These are phyloP conservation scores for Thielaviopsis ethacetica DNA, from an alignment of 2,329 filamentous ascomycete species.

Conservation along the genomic window DNA sequence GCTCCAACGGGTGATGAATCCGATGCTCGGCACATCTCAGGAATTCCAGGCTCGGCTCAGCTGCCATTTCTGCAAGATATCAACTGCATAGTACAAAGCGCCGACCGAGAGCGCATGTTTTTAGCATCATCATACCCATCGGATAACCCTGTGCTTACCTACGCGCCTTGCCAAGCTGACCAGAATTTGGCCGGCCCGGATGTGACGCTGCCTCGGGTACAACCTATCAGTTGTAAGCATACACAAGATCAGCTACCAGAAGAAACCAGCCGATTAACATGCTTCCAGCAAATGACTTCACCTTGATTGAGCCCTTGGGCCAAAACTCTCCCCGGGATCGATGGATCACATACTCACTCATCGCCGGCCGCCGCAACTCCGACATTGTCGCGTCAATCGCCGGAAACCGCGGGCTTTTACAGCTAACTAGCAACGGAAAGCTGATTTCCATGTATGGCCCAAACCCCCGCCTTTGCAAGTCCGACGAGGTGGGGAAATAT, in stretches of 20 bases:
- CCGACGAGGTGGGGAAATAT: neutral
- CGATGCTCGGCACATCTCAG: neutral
- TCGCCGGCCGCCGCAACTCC: conserved; percentile 35
- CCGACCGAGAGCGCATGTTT: conserved; percentile 2
- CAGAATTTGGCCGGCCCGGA: neutral
- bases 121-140: neutral
- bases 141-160: neutral
- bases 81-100: neutral
- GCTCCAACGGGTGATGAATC: neutral
- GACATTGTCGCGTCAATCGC: conserved; percentile 17
- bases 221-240: neutral
- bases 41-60: neutral
- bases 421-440: neutral
- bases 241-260: no score
- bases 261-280: neutral
- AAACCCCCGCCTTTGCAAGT: neutral
- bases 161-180: neutral
- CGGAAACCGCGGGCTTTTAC: conserved; percentile 7
- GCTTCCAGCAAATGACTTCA: conserved; percentile 1
- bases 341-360: conserved; percentile 22
- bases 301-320: neutral
- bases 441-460: neutral
- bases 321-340: neutral
- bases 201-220: neutral
- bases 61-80: neutral